Evolutionary conservation across 1,284 basidiomycete species (phyloP).

Genomic region (Sanghuangporus weigelae): DNA sequence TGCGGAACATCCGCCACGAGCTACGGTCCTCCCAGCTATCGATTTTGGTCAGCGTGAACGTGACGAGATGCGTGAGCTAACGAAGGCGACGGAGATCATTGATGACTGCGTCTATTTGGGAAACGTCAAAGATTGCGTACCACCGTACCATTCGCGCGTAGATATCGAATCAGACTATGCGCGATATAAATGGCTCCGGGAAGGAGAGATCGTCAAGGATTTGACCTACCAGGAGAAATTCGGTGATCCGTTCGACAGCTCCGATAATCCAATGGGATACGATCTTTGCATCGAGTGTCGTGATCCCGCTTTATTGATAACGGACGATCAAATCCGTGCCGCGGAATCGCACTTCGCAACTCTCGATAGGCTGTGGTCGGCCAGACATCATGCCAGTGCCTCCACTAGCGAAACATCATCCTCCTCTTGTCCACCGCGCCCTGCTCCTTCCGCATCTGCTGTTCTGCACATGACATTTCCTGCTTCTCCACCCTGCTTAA

Average conservation of each 20-base stretch:
- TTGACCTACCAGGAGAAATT: not conserved
- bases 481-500: conserved; percentile 21
- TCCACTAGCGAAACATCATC: not conserved
- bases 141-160: conserved; percentile 31
- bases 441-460: conserved; percentile 62
- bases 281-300: conserved; percentile 86
- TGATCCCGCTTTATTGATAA: conserved; percentile 69
- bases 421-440: conserved; percentile 37
- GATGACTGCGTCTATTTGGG: conserved; percentile 55
- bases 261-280: conserved; percentile 57
- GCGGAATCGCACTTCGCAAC: conserved; percentile 66
- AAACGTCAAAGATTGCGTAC: conserved; percentile 70
- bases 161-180: conserved; percentile 13
- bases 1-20: conserved; percentile 30
- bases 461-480: conserved; percentile 48
- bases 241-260: conserved; percentile 47
- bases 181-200: not conserved
- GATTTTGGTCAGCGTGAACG: conserved; percentile 76
- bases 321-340: conserved; percentile 52
- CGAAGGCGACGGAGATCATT: conserved; percentile 45
- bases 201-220: not conserved
- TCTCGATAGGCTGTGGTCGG: conserved; percentile 58
- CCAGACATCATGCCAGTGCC: conserved; percentile 19
- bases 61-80: conserved; percentile 87
- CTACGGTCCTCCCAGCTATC: conserved; percentile 44